Base-by-base conservation (phyloP, 805 yeast species). In the Metschnikowia cerradonensis region DNA sequence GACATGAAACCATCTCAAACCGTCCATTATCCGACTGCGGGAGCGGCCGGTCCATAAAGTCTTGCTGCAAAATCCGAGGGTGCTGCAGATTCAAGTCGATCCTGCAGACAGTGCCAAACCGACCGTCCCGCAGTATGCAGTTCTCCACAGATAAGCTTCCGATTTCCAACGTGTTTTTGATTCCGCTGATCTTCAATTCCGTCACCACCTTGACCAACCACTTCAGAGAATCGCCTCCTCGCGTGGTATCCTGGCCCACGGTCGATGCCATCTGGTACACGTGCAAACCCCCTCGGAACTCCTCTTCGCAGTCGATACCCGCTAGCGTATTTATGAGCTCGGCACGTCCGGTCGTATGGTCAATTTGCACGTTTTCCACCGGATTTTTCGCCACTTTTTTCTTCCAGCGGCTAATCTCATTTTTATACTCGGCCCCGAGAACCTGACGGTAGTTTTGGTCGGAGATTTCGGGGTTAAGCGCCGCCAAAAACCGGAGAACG, bases 221-320 rank as follows among this genome's bases (percentile, higher is more conserved):
- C 57, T 85, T 88, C 2, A 96, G 90, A 0, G 97, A 89, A 63
- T 92, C 99, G 1, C 97, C 96, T 0, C 99, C 98, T 54, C 98
- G 66, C 43, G 77, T 76, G 0, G 67, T 64, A 51, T 81, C 80
- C 60, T 92, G 99, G 0, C 99, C 99, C 46, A 82, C 81, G 1
- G 86, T 79, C 1, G 96, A 88, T 0, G 98, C 98, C 19, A 76
- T 67, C 62, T 92, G 99, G 64, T 92, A 92, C 10, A 80, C 79
- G 45, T 81, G 77, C 1, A 92, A 65, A 0, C 97, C 97, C 0
- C 97, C 97, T 40, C 83, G 72, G 39, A 71, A 75, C 7, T 71
- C 71, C 3, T 86, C 76, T 60, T 88, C 90, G 2, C 72, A 76
- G 54, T 83, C 85, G 5, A 90, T 79, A 46, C 73, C 73, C 0